Evolutionary conservation across 2,329 filamentous ascomycete species (phyloP).

Genomic region (Endothia cerciana): DNA sequence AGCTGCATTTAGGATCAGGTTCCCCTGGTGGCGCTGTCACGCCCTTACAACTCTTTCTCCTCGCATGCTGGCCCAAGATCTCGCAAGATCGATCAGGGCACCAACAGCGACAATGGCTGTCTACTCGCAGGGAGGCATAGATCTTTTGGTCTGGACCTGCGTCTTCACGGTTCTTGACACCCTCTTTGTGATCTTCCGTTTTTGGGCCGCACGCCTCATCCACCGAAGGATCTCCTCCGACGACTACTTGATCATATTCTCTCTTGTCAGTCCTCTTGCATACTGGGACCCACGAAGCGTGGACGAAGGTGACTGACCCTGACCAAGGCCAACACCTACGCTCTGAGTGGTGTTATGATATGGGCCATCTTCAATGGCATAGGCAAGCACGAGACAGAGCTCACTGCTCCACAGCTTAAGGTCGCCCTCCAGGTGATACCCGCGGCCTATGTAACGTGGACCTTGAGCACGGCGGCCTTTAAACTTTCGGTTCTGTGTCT

Average conservation of each 20-base stretch:
- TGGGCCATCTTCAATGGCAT: conserved; percentile 11
- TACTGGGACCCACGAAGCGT: background rate
- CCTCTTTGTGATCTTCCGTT: background rate
- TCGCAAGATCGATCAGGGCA: background rate
- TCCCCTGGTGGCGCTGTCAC: background rate
- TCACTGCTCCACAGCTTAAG: background rate
- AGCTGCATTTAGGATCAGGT: background rate
- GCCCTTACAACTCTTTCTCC: background rate
- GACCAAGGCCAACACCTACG: background rate
- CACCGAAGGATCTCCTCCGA: background rate
- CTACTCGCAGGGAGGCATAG: conserved; percentile 3
- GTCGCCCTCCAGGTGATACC: background rate
- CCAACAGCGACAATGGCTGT: background rate
- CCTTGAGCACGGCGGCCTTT: conserved; percentile 5
- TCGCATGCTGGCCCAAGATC: background rate
- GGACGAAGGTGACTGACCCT: background rate
- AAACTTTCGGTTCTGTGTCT: conserved; percentile 3
- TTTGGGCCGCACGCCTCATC: conserved; percentile 6
- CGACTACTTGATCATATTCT: conserved; percentile 2
- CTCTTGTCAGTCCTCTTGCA: conserved; percentile 1
- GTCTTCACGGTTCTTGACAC: conserved; percentile 7
- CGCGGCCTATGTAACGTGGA: conserved; percentile 1
- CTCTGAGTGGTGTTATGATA: background rate
- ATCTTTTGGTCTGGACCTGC: conserved; percentile 4
- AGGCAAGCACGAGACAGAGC: background rate